phyloP scores from a whole-genome alignment of 148 eudicot species.

The Selenicereus undatus region DNA sequence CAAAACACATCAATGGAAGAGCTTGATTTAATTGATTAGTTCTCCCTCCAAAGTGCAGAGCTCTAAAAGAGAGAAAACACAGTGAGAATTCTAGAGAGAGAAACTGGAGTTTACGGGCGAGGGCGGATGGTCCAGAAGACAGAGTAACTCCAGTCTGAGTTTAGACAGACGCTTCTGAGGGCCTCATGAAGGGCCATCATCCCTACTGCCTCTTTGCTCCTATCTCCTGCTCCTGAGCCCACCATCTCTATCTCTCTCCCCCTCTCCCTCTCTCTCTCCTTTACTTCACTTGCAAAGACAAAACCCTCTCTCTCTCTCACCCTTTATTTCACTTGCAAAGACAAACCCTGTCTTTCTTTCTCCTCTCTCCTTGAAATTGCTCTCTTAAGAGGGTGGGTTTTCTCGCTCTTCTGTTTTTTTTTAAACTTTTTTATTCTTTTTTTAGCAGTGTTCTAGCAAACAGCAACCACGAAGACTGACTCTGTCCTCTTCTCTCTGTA shows the following conservation, averaged over 20 bases:
- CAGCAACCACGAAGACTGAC: constrained; percentile 29
- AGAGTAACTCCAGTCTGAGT: constrained; percentile 95
- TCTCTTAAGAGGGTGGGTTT: background rate
- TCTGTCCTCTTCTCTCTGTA: constrained; percentile 10
- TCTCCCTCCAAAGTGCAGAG: background rate
- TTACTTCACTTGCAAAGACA: constrained; percentile 1
- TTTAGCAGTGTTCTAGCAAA: constrained; percentile 15
- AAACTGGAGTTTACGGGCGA: constrained; percentile 56
- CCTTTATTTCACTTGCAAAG: constrained; percentile 3
- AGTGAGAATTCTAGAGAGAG: constrained; percentile 6
- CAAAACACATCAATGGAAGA: constrained; percentile 6
- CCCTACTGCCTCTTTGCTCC: constrained; percentile 95
- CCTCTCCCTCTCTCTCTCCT: background rate
- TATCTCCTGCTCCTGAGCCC: constrained; percentile 72
- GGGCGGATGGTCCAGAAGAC: constrained; percentile 99
- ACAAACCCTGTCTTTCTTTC: constrained; percentile 14
- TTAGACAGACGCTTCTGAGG: constrained; percentile 74
- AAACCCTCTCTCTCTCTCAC: constrained; percentile 21
- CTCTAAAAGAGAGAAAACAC: background rate
- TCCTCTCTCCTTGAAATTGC: constrained; percentile 12
- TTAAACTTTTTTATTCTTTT: background rate
- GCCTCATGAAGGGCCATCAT: constrained; percentile 99
- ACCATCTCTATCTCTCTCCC: constrained; percentile 54
- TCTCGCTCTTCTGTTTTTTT: background rate
- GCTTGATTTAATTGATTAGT: too few relatives aligned